Conservation (phyloP, 163 green algal species). For the Prototheca stagnorum region DNA sequence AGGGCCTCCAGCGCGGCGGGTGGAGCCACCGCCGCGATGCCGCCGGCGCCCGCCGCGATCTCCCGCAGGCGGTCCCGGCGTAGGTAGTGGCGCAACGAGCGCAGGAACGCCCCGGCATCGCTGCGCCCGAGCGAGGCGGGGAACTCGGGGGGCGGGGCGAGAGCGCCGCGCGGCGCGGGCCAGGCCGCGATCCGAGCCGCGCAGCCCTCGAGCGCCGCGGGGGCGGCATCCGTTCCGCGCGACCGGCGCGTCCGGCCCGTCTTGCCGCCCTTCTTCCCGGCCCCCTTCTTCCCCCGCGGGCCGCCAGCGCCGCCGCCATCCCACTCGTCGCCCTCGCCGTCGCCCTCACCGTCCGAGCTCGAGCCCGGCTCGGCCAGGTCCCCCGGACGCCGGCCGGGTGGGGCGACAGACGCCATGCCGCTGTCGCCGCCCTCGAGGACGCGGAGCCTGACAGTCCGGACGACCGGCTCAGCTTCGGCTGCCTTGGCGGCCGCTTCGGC, state of each 20-base stretch:
- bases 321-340: no score
- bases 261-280: no score
- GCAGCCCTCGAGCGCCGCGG: not conserved
- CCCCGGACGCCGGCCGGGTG: no score
- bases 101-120: not conserved
- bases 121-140: not conserved
- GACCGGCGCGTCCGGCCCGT: no score
- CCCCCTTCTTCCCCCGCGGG: no score
- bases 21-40: not conserved
- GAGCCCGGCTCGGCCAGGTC: no score
- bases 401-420: no score
- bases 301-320: no score
- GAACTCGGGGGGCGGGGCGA: not conserved
- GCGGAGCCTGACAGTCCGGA: conserved; percentile 6
- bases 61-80: not conserved
- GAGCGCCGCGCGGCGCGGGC: conserved; percentile 1
- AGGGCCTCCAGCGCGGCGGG: not conserved
- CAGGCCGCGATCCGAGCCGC: not conserved
- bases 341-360: no score
- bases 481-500: conserved; percentile 16
- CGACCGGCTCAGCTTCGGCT: conserved; percentile 4
- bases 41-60: not conserved
- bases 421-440: conserved; percentile 3
- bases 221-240: no score
- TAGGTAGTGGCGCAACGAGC: not conserved